Percentiles rank a stretch among this genome's conserved stretches.
Conservation (phyloP, 805 yeast genomes). For the Pichia insulana region DNA sequence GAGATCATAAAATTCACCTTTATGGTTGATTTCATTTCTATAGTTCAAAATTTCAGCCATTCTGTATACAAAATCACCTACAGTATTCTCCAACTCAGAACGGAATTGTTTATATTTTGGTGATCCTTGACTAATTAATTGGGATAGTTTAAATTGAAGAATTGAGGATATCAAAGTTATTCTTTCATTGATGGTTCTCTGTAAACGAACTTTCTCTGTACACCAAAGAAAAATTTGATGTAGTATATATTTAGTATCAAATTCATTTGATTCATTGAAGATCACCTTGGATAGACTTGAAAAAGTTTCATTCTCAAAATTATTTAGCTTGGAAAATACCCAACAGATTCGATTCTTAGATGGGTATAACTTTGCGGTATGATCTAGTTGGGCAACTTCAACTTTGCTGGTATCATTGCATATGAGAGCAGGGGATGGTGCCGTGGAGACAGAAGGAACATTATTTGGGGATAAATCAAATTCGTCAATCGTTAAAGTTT, state of each 20-base stretch:
- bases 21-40: slow-evolving; percentile 9
- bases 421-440: not conserved
- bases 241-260: slow-evolving; percentile 12
- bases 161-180: slow-evolving; percentile 21
- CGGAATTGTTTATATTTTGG: slow-evolving; percentile 21
- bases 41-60: slow-evolving; percentile 23
- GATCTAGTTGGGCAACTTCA: too few relatives aligned
- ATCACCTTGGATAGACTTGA: slow-evolving; percentile 16
- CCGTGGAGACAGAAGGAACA: not conserved
- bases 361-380: not conserved
- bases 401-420: too few relatives aligned
- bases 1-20: slow-evolving; percentile 15
- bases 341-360: slow-evolving; percentile 13
- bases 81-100: slow-evolving; percentile 24
- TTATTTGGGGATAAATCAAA: slow-evolving; percentile 7
- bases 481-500: slow-evolving; percentile 53
- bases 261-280: slow-evolving; percentile 19
- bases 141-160: slow-evolving; percentile 17
- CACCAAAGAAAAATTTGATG: slow-evolving; percentile 25
- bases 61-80: slow-evolving; percentile 26
- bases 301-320: slow-evolving; percentile 14
- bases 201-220: slow-evolving; percentile 18
- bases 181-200: slow-evolving; percentile 12
- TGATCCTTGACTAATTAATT: slow-evolving; percentile 15
- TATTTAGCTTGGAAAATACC: slow-evolving; percentile 24